Base-by-base conservation (phyloP, 352 stramenopile genomes). In the Aphanomyces euteiches region DNA sequence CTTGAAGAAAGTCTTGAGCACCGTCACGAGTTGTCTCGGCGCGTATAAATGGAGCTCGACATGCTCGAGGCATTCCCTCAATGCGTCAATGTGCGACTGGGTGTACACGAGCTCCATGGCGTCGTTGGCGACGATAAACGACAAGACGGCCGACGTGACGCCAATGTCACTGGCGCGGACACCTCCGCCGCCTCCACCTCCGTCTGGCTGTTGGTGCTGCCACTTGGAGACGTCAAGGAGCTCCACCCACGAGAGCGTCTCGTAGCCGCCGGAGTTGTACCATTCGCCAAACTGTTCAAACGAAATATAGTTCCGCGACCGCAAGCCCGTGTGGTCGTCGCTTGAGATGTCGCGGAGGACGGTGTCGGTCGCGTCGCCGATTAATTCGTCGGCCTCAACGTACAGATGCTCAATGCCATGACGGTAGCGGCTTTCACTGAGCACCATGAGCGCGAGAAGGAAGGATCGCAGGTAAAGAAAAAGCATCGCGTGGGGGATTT, bases 201-300 rank as follows among this genome's bases (percentile, higher is more conserved):
- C 3, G 34, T 37, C 7, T 21, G 64, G 13, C n/a, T 87, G 79
- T 58, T 94, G 81, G 21, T 92, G 80, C 54, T 92, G 81, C 87
- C 87, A 94, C 69, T 94, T 94, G 7, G 68, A 73, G 3, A 92
- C 84, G 48, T 96, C 88, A 21, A 96, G 73, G 3, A 96, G 76
- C 48, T 94, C 86, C 12, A 96, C 82, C 88, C 88, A 96, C 5
- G 86, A 93, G 28, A 96, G 87, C 10, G 91, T 77, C 54, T 92
- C 75, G 66, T 89, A 90, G 2, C 88, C 88, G 7, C 86, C 81
- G 4, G 80, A 85, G 67, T 96, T 96, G 70, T 96, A 96, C 88
- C 88, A 96, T 56, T 94, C 89, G 19, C 89, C 89, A 78, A 97
- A 95, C 70, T 95, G 87, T 59, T 96, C 84, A 67, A 97, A 97